Evolutionary conservation across 2,329 filamentous ascomycete genomes (phyloP), one percentile per base, ranked within the genome.

Genomic region (Cadophora sp.): DNA sequence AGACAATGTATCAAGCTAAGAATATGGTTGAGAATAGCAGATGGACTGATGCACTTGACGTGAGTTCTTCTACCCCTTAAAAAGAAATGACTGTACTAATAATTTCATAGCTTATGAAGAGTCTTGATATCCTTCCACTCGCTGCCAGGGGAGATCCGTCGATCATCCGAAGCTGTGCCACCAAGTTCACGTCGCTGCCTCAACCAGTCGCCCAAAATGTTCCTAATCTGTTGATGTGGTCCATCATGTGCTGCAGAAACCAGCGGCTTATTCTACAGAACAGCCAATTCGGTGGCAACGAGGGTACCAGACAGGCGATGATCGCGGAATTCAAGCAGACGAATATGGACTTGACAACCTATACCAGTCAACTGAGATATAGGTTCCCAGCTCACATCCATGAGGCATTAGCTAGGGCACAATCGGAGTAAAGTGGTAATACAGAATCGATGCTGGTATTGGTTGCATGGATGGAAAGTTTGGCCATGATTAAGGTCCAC

Each of bases 221-320:
- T 74, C 95, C 95, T 22, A 93, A 95, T 79, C 85, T 98, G 70
- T 86, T 99, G 71, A 91, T 97, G 82, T 98, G 96, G 96, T 93
- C 93, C 61, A 93, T 99, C 73, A 87, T 91, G 51, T 94, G 92
- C 81, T 97, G 94, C 80, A 90, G 91, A 61, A 87, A 89, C 66
- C 91, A 97, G 80, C 88, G 92, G 70, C 90, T 92, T 74, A 83
- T 89, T 69, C 85, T 97, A 58, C 85, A 86, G 66, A 86, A 84
- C 68, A 89, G 90, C 31, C 87, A 91, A 74, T 97, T 91, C 79
- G 93, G 91, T 73, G 91, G 88, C 71, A 91, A 91, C 79, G 88
- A 89, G 76, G 86, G 86, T 66, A 91, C 85, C 72, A 84, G 85
- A 77, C 84, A 81, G 77, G 81, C 83, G 79, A 86, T 93, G 80